Base-by-base conservation (phyloP, 345 rosid genomes). In the Eucalyptus pumila region DNA sequence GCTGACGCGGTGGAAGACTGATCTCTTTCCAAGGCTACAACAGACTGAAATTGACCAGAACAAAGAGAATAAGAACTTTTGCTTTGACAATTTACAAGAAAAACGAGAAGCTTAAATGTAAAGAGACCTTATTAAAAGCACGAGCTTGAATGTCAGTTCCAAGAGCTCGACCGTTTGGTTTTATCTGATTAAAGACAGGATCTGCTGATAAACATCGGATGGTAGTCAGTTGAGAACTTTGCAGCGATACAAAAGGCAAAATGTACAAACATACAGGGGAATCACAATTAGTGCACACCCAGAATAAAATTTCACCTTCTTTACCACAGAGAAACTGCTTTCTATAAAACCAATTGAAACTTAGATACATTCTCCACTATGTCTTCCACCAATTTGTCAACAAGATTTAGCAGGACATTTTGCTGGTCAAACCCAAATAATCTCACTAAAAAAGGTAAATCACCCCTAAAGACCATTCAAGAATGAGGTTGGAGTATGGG, bases 161-260 rank as follows among this genome's bases (percentile, higher is more conserved):
- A 88, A 92, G 47, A 32, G 93, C 92, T 88, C 90, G 94, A 89
- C 87, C 54, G 52, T 88, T 93, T 49, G 95, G 89, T 89, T 94
- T 95, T 89, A 95, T 88, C 91, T 95, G 95, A 91, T 92, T 92
- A 89, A 93, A 93, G 19, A 92, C 40, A 88, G 95, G 91, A 92
- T 93, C 97, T 95, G 88, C 90, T 32, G 44, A 86, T 65, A 42
- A 51, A 89, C 44, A 88, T 72, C 51, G 50, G 32, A 56, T 60
- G 40, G 40, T 14, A 76, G 85, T 76, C 47, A 37, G 47, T 76
- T 40, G 47, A 40, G 47, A 76, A 76, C 47, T 37, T 76, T 4
- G 30, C 85, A 76, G 85, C 30, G 3, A 76, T 76, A 76, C 85
- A 76, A 23, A 76, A 76, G 47, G 30, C 47, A 40, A 76, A 76